Base-by-base conservation (phyloP, 2,329 filamentous ascomycete genomes). In the Chrysoporthe puriensis region DNA sequence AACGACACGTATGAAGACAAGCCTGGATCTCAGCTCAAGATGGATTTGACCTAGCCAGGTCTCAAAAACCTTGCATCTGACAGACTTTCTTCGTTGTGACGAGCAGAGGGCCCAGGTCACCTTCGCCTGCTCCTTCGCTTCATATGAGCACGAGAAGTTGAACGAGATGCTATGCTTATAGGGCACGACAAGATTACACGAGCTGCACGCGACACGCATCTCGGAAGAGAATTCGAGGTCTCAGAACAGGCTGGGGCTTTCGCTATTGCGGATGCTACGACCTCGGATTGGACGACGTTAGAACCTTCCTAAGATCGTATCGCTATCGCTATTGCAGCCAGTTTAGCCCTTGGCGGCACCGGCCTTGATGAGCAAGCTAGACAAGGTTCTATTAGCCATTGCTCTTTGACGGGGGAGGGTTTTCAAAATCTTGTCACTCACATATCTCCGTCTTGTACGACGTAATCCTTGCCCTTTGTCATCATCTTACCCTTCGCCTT, bases 401-500 rank as follows among this genome's bases (percentile, higher is more conserved):
- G 21, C 34, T 57, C 26, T 58, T 18, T n/a, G 13, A 8, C 8
- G 13, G 21, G 3, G 16, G 21, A 21, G n/a, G 54, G 14, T 14
- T 1, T 14, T 18, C 11, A 13, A 7, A 6, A 34, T 34, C 13
- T 34, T 21, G 5, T 18, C 43, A 61, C 59, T 61, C 43, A 61
- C 59, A 90, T 89, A 72, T 90, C 93, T 62, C 92, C 93, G 76
- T 96, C 93, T 78, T 94, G 89, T 13, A 96, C 89, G 6, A 95
- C 87, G n/a, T 70, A 70, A 7, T 65, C 62, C 54, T 98, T 98
- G 77, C 96, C 96, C 86, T 99, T 99, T 68, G 95, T 98, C 90
- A 97, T 92, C 73, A 99, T 81, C 85, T 99, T 99, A 75, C 96
- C 96, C 81, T 95, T 95, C 36, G 95, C 88, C 85, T 94, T 97